Evolutionary conservation across 108 stramenopile species (phyloP).

Genomic region (Skeletonema potamos): DNA sequence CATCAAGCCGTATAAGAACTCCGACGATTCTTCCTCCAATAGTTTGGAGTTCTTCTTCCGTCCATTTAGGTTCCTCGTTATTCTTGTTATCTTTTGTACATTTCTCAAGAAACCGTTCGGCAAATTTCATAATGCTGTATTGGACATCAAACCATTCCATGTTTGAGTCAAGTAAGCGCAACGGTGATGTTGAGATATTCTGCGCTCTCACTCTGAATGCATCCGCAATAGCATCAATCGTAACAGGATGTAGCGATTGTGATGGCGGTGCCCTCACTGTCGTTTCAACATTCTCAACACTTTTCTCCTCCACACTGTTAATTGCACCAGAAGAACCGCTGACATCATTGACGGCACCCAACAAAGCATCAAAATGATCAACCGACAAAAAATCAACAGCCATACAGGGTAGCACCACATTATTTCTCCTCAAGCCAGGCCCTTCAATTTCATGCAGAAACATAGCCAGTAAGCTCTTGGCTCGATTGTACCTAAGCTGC

Average conservation of each 20-base stretch:
- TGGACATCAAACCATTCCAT: constrained; percentile 49
- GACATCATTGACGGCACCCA: constrained; percentile 2
- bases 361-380: constrained; percentile 21
- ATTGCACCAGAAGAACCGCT: not conserved
- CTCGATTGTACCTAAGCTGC: constrained; percentile 31
- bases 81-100: constrained; percentile 52
- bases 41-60: constrained; percentile 67
- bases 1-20: constrained; percentile 73
- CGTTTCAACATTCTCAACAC: not conserved
- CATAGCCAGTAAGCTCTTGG: constrained; percentile 28
- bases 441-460: constrained; percentile 45
- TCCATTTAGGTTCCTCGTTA: constrained; percentile 10
- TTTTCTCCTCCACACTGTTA: not conserved
- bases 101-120: constrained; percentile 53
- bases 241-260: constrained; percentile 82
- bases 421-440: constrained; percentile 36
- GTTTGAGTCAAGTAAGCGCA: constrained; percentile 29
- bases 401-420: constrained; percentile 41
- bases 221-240: constrained; percentile 79
- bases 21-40: constrained; percentile 84
- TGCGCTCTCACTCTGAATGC: constrained; percentile 60
- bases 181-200: constrained; percentile 34
- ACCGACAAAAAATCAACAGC: constrained; percentile 39
- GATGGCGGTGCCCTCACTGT: not conserved
- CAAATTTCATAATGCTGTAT: constrained; percentile 50